Evolutionary conservation across 768 basidiomycete species (phyloP).

Genomic region (Leccinum boreale): DNA sequence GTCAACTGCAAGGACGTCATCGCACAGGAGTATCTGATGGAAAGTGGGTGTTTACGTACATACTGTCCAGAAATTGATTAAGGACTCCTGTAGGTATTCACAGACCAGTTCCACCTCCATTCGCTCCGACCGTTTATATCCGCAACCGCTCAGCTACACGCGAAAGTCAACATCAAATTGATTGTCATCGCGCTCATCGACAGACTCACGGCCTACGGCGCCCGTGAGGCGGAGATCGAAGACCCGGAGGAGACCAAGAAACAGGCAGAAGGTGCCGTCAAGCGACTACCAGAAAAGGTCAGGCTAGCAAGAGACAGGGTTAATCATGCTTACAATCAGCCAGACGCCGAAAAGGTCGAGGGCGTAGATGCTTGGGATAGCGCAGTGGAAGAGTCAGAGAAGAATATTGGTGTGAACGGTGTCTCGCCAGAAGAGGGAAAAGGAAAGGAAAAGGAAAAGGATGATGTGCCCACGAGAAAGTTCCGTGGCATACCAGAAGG

Average conservation of each 20-base stretch:
- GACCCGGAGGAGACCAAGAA: conserved; percentile 91
- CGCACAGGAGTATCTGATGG: conserved; percentile 99
- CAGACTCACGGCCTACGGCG: conserved; percentile 91
- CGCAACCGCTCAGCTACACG: conserved; percentile 94
- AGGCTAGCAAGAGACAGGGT: conserved; percentile 64
- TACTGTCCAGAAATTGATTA: too few relatives aligned
- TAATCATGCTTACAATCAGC: conserved; percentile 46
- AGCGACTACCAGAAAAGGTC: conserved; percentile 83
- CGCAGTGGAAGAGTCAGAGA: conserved; percentile 21
- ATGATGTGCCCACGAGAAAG: conserved; percentile 58
- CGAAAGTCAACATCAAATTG: conserved; percentile 97
- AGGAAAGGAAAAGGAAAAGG: conserved; percentile 62
- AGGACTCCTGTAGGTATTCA: conserved; percentile 69
- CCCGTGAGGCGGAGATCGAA: conserved; percentile 95
- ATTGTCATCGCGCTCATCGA: conserved; percentile 98
- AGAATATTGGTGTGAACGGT: conserved; percentile 18
- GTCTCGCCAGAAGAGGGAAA: conserved; percentile 24
- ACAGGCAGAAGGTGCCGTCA: conserved; percentile 91
- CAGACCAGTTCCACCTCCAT: conserved; percentile 97
- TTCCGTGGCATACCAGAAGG: conserved; percentile 95
- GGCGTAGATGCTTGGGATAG: conserved; percentile 27
- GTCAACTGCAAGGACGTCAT: conserved; percentile 99
- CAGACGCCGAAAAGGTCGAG: conserved; percentile 18
- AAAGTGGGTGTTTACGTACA: conserved; percentile 54
- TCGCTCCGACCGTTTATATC: conserved; percentile 91